Base-by-base conservation (phyloP, 2,329 filamentous ascomycete genomes). In the Fusarium verticillioides region DNA sequence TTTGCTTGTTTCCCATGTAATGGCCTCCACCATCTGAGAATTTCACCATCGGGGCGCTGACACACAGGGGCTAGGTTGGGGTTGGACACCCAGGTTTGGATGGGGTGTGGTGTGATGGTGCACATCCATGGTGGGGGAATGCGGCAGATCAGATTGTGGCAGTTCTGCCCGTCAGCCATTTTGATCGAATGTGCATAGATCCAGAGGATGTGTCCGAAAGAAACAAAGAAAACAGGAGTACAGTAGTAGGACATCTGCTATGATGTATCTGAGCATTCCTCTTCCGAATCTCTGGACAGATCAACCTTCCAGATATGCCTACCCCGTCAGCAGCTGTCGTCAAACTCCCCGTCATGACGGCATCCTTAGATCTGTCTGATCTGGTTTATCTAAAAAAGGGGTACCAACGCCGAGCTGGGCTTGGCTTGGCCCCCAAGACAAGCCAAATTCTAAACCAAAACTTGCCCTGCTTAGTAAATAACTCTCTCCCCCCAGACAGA, bases 291-390 rank as follows among this genome's bases (percentile, higher is more conserved):
- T 28, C 44, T 32, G 36, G 40, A 43, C 37, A 53, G 60, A 54
- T 18, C 34, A 15, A 49, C 36, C 34, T 18, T 23, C 13, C n/a
- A 37, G 23, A 19, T 37, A 50, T 40, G 28, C 47, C 13, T 28
- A 53, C 52, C 16, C 49, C 36, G 43, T 34, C 32, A 56, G 28
- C 32, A 56, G 28, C 39, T 56, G 62, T 57, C 28, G 62, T 64
- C 66, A 68, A 74, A 72, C 71, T 74, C 66, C 71, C 70, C 71
- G 66, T 49, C 70, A 68, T 73, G 71, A 72, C 71, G 70, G 65
- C 70, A 74, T 73, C 46, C 54, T 71, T 46, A 71, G 70, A 73
- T 73, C 66, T 74, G 49, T 73, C 58, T 62, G 65, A 69, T 69
- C 65, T 67, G 62, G 58, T 34, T 65, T 65, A 46, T 69, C 66